Evolutionary conservation across 2,329 filamentous ascomycete species (phyloP).

Genomic region (Nemania sp.): DNA sequence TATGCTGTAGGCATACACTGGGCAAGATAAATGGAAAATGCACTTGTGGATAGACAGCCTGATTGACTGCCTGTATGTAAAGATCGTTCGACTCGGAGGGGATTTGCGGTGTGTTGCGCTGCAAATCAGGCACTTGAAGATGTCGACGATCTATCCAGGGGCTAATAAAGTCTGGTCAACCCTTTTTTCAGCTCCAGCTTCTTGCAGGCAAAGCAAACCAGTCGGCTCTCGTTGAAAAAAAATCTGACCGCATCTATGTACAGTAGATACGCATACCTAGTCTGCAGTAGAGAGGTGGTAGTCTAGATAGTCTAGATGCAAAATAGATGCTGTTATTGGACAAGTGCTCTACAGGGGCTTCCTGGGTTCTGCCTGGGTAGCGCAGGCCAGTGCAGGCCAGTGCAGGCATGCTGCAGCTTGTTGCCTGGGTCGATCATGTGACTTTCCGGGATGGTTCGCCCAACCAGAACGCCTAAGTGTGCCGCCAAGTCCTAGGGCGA

Average conservation of each 20-base stretch:
- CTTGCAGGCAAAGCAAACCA: background rate
- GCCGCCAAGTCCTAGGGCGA: constrained; percentile 14
- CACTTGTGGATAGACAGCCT: background rate
- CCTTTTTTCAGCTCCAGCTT: constrained; percentile 13
- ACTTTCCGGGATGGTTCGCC: background rate
- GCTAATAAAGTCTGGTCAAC: constrained; percentile 1
- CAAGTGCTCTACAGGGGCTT: too few species aligned
- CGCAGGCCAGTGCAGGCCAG: background rate
- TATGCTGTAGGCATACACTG: background rate
- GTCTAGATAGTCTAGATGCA: background rate
- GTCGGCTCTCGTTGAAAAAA: constrained; percentile 3
- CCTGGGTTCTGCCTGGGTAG: too few species aligned
- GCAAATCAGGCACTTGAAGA: constrained; percentile 8
- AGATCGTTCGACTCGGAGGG: constrained; percentile 3
- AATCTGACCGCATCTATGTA: background rate
- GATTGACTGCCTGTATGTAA: background rate
- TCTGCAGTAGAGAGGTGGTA: background rate
- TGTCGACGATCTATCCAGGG: background rate
- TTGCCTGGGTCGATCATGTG: constrained; percentile 36
- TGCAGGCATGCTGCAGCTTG: constrained; percentile 5
- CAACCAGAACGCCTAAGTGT: constrained; percentile 21
- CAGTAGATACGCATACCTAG: background rate
- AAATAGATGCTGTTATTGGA: background rate
- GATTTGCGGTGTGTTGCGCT: background rate
- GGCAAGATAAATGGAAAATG: background rate